Evolutionary conservation across 106 monocot species (phyloP).

Genomic region (Allium cepa): DNA sequence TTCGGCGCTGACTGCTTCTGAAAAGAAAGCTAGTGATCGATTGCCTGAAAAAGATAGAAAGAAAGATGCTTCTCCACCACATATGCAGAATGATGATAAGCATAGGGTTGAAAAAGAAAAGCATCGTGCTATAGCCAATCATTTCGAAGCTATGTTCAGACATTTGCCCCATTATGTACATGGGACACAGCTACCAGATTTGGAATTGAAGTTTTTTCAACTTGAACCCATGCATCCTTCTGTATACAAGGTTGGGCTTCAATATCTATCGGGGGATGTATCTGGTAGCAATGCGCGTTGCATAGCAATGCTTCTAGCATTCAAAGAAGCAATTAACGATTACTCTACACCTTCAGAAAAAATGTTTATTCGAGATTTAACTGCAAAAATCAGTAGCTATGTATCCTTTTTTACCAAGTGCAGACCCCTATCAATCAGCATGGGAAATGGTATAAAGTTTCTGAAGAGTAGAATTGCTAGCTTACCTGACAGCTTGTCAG

Average conservation of each 20-base stretch:
- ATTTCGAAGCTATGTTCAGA: slow-evolving; percentile 80
- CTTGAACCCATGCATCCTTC: slow-evolving; percentile 91
- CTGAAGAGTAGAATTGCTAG: slow-evolving; percentile 75
- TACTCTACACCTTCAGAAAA: slow-evolving; percentile 74
- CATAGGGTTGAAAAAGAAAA: slow-evolving; percentile 84
- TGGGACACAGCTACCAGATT: slow-evolving; percentile 79
- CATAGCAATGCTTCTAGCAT: slow-evolving; percentile 92
- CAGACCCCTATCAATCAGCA: slow-evolving; percentile 89
- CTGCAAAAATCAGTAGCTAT: slow-evolving; percentile 68
- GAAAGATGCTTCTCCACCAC: slow-evolving; percentile 73
- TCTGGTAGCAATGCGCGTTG: slow-evolving; percentile 92
- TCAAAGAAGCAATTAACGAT: slow-evolving; percentile 70
- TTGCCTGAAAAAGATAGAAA: slow-evolving; percentile 67
- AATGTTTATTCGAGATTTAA: slow-evolving; percentile 63
- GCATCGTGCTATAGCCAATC: slow-evolving; percentile 67
- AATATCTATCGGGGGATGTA: slow-evolving; percentile 69
- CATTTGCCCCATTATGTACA: slow-evolving; percentile 92
- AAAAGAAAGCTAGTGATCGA: slow-evolving; percentile 54
- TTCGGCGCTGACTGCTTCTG: slow-evolving; percentile 23
- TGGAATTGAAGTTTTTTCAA: slow-evolving; percentile 81
- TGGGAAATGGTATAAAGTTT: slow-evolving; percentile 98
- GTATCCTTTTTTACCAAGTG: slow-evolving; percentile 93
- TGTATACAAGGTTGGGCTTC: slow-evolving; percentile 93
- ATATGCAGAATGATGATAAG: slow-evolving; percentile 89
- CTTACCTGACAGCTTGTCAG: slow-evolving; percentile 54